Base-by-base conservation (phyloP, 768 basidiomycete species). In the Lyophyllum decastes region DNA sequence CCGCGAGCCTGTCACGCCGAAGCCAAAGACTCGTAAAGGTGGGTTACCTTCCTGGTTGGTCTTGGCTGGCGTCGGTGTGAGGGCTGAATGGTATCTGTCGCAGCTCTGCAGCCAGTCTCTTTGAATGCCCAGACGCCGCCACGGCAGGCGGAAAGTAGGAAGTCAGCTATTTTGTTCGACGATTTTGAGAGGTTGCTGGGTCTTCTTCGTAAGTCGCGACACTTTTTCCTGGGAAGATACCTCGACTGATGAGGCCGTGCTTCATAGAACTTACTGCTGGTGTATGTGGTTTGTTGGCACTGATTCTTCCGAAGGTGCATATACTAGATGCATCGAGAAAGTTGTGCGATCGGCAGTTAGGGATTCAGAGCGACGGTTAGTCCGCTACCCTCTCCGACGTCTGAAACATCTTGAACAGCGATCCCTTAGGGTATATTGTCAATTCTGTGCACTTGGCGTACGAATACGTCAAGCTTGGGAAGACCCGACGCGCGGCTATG, bases 391-490 rank as follows among this genome's bases (percentile, higher is more conserved):
- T 21, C n/a, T 49, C 54, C 4, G 26, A 14, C 10, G 16, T 19
- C 2, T 55, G 5, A 22, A n/a, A 50, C 6, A 12, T 30, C 17
- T 24, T 44, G 19, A 41, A 44, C 53, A 51, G 40, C 46, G 21
- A 30, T 5, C 30, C 35, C 52, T 38, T 63, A 92, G 89, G 77
- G 12, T 92, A 85, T 67, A 76, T 90, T 19, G 70, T 71, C 1
- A 73, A 83, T 1, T 94, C 90, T 2, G 74, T 87, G 1, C 84
- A 88, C 43, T 80, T 96, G 6, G 95, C 90, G 0, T 80, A 85
- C 54, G 92, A 95, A 68, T 94, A 95, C 64, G 74, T 86, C 45
- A 82, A 80, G 34, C 79, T 98, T 1, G 95, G 95, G 2, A 92
- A 89, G 68, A 71, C 75, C 2, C 82, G 82, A 51, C 82, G 88